phyloP scores from a whole-genome alignment of 2,329 filamentous ascomycete species.

The Chaetoscypha palmicola region DNA sequence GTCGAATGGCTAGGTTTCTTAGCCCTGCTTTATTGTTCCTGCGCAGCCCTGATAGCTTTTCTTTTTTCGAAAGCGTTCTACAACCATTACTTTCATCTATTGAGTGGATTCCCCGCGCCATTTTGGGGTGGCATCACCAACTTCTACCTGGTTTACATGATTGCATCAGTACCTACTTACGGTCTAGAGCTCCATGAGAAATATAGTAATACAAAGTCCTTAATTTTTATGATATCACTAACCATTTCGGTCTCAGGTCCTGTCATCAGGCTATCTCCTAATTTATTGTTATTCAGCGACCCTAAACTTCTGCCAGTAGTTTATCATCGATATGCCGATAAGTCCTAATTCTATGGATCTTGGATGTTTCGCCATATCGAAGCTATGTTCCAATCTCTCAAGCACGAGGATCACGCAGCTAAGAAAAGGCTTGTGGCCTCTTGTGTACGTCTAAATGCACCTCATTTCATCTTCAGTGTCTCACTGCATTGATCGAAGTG shows the following conservation, averaged over 20 bases:
- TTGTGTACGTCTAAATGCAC: neutral
- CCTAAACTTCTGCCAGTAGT: neutral
- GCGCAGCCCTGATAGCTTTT: neutral
- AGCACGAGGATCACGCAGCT: neutral
- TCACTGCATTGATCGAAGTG: neutral
- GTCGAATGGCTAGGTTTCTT: neutral
- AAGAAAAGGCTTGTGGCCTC: neutral
- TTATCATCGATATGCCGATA: neutral
- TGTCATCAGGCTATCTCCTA: neutral
- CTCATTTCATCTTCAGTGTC: neutral
- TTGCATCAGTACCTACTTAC: neutral
- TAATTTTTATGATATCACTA: neutral
- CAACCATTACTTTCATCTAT: neutral
- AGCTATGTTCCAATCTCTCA: constrained; percentile 1
- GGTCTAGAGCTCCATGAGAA: neutral
- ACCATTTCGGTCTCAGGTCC: neutral
- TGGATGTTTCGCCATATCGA: constrained; percentile 2
- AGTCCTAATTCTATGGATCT: neutral
- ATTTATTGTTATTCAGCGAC: neutral
- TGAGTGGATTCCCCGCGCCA: neutral
- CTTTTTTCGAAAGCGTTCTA: neutral
- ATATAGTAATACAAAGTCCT: neutral
- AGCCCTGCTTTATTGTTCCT: neutral
- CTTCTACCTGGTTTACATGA: neutral
- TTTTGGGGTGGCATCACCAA: neutral